phyloP scores from a whole-genome alignment of 768 basidiomycete species.

The Boletus subcaerulescens region DNA sequence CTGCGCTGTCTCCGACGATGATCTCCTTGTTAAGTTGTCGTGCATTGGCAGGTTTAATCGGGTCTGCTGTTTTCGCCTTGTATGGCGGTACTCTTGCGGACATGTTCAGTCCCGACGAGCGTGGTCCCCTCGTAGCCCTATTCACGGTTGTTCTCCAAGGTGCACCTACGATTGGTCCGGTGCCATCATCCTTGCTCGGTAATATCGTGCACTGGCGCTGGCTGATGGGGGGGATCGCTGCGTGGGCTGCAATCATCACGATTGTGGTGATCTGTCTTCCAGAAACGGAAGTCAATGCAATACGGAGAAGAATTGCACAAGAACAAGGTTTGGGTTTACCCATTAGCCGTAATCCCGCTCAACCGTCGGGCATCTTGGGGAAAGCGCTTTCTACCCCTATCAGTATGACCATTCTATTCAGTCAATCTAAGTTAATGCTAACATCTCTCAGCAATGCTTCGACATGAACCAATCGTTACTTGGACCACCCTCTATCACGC shows the following conservation, averaged over 20 bases:
- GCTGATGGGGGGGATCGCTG: slow-evolving; percentile 20
- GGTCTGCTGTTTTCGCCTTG: slow-evolving; percentile 19
- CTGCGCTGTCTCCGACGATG: slow-evolving; percentile 20
- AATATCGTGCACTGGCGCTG: slow-evolving; percentile 20
- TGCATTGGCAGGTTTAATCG: slow-evolving; percentile 18
- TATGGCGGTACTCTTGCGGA: slow-evolving; percentile 27
- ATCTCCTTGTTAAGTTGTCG: slow-evolving; percentile 18
- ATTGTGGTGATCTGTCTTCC: slow-evolving; percentile 15
- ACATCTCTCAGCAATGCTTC: slow-evolving; percentile 14
- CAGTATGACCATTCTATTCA: slow-evolving; percentile 5
- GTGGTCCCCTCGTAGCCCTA: slow-evolving; percentile 20
- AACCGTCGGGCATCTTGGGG: slow-evolving; percentile 5
- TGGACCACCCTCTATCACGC: slow-evolving; percentile 26
- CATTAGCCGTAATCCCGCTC: neutral
- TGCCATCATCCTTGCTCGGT: slow-evolving; percentile 25
- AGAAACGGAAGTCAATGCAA: slow-evolving; percentile 20
- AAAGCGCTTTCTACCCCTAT: slow-evolving; percentile 16
- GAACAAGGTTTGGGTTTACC: neutral
- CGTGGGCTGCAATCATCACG: slow-evolving; percentile 20
- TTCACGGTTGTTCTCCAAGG: slow-evolving; percentile 27
- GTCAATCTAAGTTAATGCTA: neutral
- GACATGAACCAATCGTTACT: slow-evolving; percentile 21
- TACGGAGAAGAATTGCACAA: slow-evolving; percentile 12
- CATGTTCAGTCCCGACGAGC: slow-evolving; percentile 24
- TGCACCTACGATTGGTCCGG: slow-evolving; percentile 25